Percentiles rank a stretch among this genome's conserved stretches.
These are phyloP conservation scores for Carallia pectinifolia DNA, from an alignment of 345 rosid genomes.

Conservation along the genomic window DNA sequence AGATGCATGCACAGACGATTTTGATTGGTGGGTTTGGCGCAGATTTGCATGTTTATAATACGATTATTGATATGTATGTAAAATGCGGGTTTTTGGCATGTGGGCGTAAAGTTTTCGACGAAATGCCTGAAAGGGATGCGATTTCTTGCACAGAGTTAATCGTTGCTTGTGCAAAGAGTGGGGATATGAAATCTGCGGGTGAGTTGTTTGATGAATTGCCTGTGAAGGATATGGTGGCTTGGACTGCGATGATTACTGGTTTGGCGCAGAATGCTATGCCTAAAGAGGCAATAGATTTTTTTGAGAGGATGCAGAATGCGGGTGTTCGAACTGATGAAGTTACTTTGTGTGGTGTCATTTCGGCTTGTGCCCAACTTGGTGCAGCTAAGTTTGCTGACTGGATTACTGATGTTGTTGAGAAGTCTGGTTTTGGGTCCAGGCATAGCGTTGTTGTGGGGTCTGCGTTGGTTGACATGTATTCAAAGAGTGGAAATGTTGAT, in stretches of 20 bases:
- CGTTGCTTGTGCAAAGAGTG: slow-evolving; percentile 46
- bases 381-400: slow-evolving; percentile 50
- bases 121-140: slow-evolving; percentile 59
- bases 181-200: slow-evolving; percentile 57
- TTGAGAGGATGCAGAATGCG: slow-evolving; percentile 54
- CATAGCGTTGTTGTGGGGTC: slow-evolving; percentile 63
- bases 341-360: slow-evolving; percentile 57
- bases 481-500: slow-evolving; percentile 73
- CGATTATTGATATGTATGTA: slow-evolving; percentile 58
- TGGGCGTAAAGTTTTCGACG: slow-evolving; percentile 64
- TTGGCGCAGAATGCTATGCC: slow-evolving; percentile 74
- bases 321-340: slow-evolving; percentile 56
- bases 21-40: slow-evolving; percentile 57
- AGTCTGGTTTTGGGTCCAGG: slow-evolving; percentile 33
- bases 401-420: slow-evolving; percentile 41
- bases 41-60: slow-evolving; percentile 65
- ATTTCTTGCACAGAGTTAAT: slow-evolving; percentile 67
- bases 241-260: slow-evolving; percentile 81
- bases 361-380: slow-evolving; percentile 84
- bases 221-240: slow-evolving; percentile 59
- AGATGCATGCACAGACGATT: slow-evolving; percentile 74
- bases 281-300: slow-evolving; percentile 54
- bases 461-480: slow-evolving; percentile 76
- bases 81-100: slow-evolving; percentile 51
- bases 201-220: slow-evolving; percentile 47